A percentile compares a stretch with the other conserved stretches of the same genome.
Conservation (phyloP, 352 stramenopile genomes). For the Phytopythium kandeliae region DNA sequence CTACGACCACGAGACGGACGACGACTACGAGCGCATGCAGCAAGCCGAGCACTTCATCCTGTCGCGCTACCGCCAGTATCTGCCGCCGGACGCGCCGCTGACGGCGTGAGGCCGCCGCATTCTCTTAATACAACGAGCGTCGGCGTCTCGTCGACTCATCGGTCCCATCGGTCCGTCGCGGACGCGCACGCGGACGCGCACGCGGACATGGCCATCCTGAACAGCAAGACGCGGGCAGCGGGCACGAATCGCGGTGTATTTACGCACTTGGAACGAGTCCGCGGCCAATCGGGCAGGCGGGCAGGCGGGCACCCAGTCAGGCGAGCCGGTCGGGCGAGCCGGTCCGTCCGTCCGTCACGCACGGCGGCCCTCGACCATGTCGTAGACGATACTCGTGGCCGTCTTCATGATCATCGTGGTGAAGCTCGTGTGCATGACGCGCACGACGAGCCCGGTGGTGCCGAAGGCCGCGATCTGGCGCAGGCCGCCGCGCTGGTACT, state of each 20-base stretch:
- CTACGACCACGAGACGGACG: slow-evolving; percentile 77
- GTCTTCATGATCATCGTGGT: slow-evolving; percentile 93
- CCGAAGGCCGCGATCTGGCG: slow-evolving; percentile 77
- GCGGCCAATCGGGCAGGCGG: neutral
- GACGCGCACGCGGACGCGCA: too few species aligned
- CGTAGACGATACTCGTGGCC: slow-evolving; percentile 78
- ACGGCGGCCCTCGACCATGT: slow-evolving; percentile 51
- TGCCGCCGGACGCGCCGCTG: slow-evolving; percentile 17
- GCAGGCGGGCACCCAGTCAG: neutral
- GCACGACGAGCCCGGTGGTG: slow-evolving; percentile 74
- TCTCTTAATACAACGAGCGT: too few species aligned
- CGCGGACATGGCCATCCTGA: too few species aligned
- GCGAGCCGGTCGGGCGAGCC: too few species aligned
- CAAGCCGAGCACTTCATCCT: slow-evolving; percentile 70
- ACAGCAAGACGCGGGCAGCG: too few species aligned
- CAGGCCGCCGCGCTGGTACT: slow-evolving; percentile 72
- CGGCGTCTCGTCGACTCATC: too few species aligned
- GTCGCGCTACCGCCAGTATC: slow-evolving; percentile 36
- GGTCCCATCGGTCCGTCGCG: too few species aligned
- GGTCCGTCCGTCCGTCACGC: too few species aligned
- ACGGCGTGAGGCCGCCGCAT: too few species aligned
- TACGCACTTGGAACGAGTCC: too few species aligned
- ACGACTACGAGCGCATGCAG: slow-evolving; percentile 73
- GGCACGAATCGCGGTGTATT: too few species aligned
- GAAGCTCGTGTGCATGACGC: slow-evolving; percentile 73